Base-by-base conservation (phyloP, 345 rosid genomes). In the Moringa oleifera region DNA sequence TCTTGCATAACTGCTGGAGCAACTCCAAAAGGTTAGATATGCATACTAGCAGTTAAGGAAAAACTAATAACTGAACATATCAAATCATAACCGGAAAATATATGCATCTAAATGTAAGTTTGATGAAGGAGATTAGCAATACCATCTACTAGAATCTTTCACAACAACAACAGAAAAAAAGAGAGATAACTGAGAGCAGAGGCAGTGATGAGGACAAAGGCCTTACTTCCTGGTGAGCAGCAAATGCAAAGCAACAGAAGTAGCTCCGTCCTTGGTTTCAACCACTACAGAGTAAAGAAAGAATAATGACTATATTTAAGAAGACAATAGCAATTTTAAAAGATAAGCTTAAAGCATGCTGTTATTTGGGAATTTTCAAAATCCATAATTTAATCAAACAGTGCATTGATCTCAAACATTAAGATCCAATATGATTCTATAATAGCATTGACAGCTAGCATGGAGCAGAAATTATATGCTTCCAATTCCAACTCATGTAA, bases 191-290 rank as follows among this genome's bases (percentile, higher is more conserved):
- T 49, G 22, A 33, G 11, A 33, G 22, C 51, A 53, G 23, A 1
- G 57, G 20, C 18, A 53, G 28, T 23, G 25, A 53, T 53, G 7
- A 45, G 15, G 37, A 22, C 53, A 19, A 41, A 37, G 23, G 51
- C n/a, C 12, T 52, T 77, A 84, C 90, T 77, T 84, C 77, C 49
- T 78, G 86, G 66, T 77, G 79, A 68, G 71, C 85, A 53, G 81
- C 74, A 72, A 84, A 84, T 31, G 86, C 83, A 52, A 86, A 54
- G 86, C 81, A 47, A 79, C 73, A 23, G 85, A 75, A 20, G 81
- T 72, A 36, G 86, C 62, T 64, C 83, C 81, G 59, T 77, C 89
- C 65, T 77, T 77, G 57, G 84, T 69, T 57, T 77, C 84, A 51
- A 81, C 58, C 55, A 81, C 89, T 84, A 56, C 11, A 9, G 18